phyloP scores from a whole-genome alignment of 1,139 yeast genomes.

The Magnusiomyces paraingens region DNA sequence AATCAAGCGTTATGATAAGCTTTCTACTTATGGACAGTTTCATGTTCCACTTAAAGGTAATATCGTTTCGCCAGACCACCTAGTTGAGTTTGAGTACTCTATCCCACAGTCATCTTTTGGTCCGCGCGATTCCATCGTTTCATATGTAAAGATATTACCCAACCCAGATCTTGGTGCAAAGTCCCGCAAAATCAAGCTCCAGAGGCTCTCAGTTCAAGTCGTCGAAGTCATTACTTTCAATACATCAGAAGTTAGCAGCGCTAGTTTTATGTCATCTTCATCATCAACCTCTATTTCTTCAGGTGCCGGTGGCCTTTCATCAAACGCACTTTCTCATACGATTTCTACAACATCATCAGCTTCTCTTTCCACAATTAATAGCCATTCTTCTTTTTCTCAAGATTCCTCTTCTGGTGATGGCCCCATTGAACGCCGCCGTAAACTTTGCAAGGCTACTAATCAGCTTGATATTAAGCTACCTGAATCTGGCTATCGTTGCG shows the following conservation, averaged over 20 bases:
- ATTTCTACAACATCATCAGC: background rate
- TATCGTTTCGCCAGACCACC: constrained; percentile 33
- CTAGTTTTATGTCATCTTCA: background rate
- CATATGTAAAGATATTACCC: constrained; percentile 30
- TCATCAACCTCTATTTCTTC: background rate
- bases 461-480: constrained; percentile 29
- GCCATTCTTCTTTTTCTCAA: background rate
- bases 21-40: constrained; percentile 36
- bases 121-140: constrained; percentile 34
- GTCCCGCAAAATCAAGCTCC: constrained; percentile 34
- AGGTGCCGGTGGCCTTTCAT: background rate
- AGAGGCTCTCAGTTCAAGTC: constrained; percentile 33
- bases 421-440: constrained; percentile 28
- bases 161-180: constrained; percentile 35
- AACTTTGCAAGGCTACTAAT: constrained; percentile 28
- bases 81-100: constrained; percentile 33
- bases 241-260: constrained; percentile 27
- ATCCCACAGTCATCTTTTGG: constrained; percentile 36
- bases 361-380: background rate
- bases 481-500: constrained; percentile 27
- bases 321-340: background rate
- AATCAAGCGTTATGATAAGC: constrained; percentile 35
- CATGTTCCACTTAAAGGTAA: constrained; percentile 29
- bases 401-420: background rate
- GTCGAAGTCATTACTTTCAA: constrained; percentile 33